A percentile compares a stretch with the other conserved stretches of the same genome.
Evolutionary conservation across 1,284 basidiomycete species (phyloP).

Genomic region (Jaminaea rosea): DNA sequence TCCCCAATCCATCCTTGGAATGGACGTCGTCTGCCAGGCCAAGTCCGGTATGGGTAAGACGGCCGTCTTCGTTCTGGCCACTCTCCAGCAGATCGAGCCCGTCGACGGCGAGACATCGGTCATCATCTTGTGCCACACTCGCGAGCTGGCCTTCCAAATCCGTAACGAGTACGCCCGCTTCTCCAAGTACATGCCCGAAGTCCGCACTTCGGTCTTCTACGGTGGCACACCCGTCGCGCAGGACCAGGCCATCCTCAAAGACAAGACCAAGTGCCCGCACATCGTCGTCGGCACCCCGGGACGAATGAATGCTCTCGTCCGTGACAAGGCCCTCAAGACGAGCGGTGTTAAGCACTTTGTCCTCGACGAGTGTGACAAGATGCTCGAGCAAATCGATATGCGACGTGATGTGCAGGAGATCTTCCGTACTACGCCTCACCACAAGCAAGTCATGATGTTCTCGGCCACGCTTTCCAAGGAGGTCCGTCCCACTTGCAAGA

Average conservation of each 20-base stretch:
- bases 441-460: slow-evolving; percentile 99
- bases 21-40: slow-evolving; percentile 99
- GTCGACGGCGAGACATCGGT: slow-evolving; percentile 97
- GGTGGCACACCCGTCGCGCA: slow-evolving; percentile 91
- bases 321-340: slow-evolving; percentile 44
- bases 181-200: slow-evolving; percentile 99
- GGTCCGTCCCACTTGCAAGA: slow-evolving; percentile 94
- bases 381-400: slow-evolving; percentile 99
- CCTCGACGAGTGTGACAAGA: slow-evolving; percentile 99
- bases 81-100: slow-evolving; percentile 95
- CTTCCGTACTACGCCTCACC: slow-evolving; percentile 97
- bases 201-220: slow-evolving; percentile 94
- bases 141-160: slow-evolving; percentile 98
- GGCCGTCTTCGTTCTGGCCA: slow-evolving; percentile 95
- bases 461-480: slow-evolving; percentile 96
- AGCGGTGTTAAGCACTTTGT: slow-evolving; percentile 69
- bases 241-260: slow-evolving; percentile 85
- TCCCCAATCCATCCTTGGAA: slow-evolving; percentile 96
- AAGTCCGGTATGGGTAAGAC: slow-evolving; percentile 99
- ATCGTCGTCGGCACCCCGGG: slow-evolving; percentile 98
- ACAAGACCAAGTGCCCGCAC: slow-evolving; percentile 96
- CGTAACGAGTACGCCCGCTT: slow-evolving; percentile 99
- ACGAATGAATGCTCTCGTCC: slow-evolving; percentile 45
- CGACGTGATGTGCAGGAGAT: slow-evolving; percentile 99
- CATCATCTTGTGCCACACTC: slow-evolving; percentile 95